Evolutionary conservation across 2,329 filamentous ascomycete species (phyloP).

Genomic region (Botrytis aclada): DNA sequence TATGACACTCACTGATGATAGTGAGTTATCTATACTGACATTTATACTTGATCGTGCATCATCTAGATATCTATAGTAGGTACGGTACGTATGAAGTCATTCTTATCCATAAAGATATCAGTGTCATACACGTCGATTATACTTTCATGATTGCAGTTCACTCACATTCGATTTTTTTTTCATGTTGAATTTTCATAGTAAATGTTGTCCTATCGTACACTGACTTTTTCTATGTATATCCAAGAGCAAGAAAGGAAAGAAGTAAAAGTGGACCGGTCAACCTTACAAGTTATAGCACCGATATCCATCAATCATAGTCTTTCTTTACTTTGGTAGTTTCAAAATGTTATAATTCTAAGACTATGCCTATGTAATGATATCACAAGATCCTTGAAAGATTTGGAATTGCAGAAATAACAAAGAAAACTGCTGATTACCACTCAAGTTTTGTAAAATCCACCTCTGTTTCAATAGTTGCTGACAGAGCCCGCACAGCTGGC

Average conservation of each 20-base stretch:
- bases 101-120: neutral
- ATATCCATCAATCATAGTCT: neutral
- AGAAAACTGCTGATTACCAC: slow-evolving; percentile 27
- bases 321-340: neutral
- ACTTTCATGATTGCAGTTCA: neutral
- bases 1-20: neutral
- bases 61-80: neutral
- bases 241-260: neutral
- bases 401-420: neutral
- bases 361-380: neutral
- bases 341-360: neutral
- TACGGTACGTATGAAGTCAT: too few relatives aligned
- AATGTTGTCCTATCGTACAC: neutral
- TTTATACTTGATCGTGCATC: neutral
- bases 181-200: neutral
- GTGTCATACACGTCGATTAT: neutral
- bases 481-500: slow-evolving; percentile 43
- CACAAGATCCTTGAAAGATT: neutral
- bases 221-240: neutral
- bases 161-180: neutral
- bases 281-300: neutral
- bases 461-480: slow-evolving; percentile 29
- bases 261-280: too few relatives aligned
- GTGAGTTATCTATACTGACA: neutral
- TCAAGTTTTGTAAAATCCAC: slow-evolving; percentile 29